Evolutionary conservation across 192 early-diverging fungal genomes (phyloP), one percentile per base, ranked within the genome.

Genomic region (Coemansia asiatica): DNA sequence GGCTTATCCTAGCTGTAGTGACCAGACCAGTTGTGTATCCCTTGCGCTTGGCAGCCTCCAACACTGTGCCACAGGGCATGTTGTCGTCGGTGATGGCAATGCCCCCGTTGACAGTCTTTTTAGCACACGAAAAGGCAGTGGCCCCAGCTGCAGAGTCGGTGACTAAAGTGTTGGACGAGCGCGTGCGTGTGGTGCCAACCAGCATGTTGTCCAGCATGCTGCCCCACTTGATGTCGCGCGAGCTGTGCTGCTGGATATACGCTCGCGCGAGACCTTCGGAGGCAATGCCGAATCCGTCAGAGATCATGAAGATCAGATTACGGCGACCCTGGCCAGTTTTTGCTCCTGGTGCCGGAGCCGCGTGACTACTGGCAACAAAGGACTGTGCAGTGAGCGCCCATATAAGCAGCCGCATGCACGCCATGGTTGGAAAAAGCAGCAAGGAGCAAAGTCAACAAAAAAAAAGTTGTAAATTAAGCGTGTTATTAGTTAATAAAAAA

Each of bases 101-200:
- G 16, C 92, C 97, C 28, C 90, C 91, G 75, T 99, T 99, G 80
- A 94, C 96, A 1, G 93, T 84, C 78, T 99, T 99, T 25, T 87
- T 68, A 15, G 81, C 88, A 71, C 96, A 98, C 18, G 94, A 85
- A 67, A 93, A 98, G 2, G 97, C 97, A 1, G 97, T 99, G 0
- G 96, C 97, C 8, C 96, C 97, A 25, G 97, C 95, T 9, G 97
- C 97, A 44, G 91, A 93, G 79, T 99, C 97, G 0, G 97, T 99
- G 6, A 99, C 87, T 25, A 97, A 76, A 40, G 90, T 90, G 76
- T 66, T 60, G 53, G 86, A 86, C 46, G 90, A 92, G 47, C 91
- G 84, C 7, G 97, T 99, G 35, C 97, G 88, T n/a, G 93, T 94
- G 22, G 89, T 73, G n/a, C 97, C 96, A n/a, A 98, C 90, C 56